Evolutionary conservation across 2,329 filamentous ascomycete genomes (phyloP), one percentile per base, ranked within the genome.

Genomic region (Madurella fahalii): DNA sequence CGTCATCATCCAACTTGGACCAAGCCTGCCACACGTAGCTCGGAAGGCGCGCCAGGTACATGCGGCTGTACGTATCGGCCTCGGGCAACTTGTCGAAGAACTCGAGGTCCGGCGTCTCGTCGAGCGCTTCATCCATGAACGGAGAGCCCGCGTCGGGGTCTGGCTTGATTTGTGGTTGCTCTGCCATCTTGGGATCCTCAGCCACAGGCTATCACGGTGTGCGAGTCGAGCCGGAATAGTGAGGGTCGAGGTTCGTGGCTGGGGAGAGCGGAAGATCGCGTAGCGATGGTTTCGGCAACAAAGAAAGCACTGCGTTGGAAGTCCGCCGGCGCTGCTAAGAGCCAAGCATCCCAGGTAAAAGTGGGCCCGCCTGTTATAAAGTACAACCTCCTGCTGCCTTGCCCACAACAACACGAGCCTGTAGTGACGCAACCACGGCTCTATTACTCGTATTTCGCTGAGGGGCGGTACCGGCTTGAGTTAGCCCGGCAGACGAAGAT

Each of bases 21-120:
- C 91, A 95, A 43, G 85, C 81, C 62, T 93, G 83, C 84, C 90
- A 94, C 54, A 95, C 78, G 67, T 88, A 87, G 60, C 84, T 84
- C 17, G 91, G 90, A 42, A 95, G 77, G 60, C 89, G 86, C 50
- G 89, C 86, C 47, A 95, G 78, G 76, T 90, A 95, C 51, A 82
- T 73, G 40, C 70, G 75, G 58, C 73, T 75, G 47, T 72, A 71
- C 5, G 68, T 65, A 52, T 72, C 71, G 53, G 69, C 71, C 2
- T 69, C 61, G 2, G 65, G 44, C 9, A 50, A 52, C n/a, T 59
- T 57, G 53, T 70, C 65, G 58, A 63, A 72, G 65, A 86, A 85
- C 52, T 86, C 83, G 16, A 86, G 68, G 58, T 86, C 83, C 42
- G 82, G 82, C 2, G 81, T 79, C 64, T 86, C 84, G 67, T 86